Conservation (phyloP, 2,329 filamentous ascomycete species). For the Ceratocystis huliohia region DNA sequence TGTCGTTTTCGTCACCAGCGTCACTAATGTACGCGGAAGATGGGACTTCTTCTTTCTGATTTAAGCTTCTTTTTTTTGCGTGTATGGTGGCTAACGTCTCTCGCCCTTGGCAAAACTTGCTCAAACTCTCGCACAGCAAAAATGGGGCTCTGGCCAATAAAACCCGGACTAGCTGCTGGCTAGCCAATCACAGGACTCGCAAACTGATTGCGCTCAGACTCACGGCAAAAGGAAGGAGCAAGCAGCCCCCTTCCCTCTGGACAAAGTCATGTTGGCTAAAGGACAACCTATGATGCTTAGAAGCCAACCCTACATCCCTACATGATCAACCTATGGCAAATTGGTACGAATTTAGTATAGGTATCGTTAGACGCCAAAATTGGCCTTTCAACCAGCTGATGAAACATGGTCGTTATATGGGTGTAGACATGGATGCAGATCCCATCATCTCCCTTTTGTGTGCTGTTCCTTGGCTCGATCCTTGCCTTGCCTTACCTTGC, state of each 20-base stretch:
- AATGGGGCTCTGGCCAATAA: slow-evolving; percentile 6
- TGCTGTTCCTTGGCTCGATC: no score
- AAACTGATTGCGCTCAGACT: neutral
- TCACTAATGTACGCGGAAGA: no score
- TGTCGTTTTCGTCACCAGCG: neutral
- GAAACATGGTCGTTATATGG: no score
- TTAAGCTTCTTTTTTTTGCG: slow-evolving; percentile 3
- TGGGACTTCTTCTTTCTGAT: neutral
- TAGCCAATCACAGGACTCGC: neutral
- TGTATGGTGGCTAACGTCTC: neutral
- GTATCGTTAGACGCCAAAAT: no score
- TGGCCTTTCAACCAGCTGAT: no score
- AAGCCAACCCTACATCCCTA: neutral
- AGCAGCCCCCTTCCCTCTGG: neutral
- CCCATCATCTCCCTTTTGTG: no score
- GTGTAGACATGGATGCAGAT: no score
- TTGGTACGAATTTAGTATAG: no score
- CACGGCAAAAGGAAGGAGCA: neutral
- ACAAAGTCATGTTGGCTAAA: neutral
- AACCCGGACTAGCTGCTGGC: neutral
- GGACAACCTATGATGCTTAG: rapidly evolving
- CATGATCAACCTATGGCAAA: neutral
- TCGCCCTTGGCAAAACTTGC: slow-evolving; percentile 30
- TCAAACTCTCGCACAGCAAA: slow-evolving; percentile 35
- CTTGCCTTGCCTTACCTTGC: no score